Evolutionary conservation across 768 basidiomycete genomes (phyloP).

Genomic region (Collybia mongolica): DNA sequence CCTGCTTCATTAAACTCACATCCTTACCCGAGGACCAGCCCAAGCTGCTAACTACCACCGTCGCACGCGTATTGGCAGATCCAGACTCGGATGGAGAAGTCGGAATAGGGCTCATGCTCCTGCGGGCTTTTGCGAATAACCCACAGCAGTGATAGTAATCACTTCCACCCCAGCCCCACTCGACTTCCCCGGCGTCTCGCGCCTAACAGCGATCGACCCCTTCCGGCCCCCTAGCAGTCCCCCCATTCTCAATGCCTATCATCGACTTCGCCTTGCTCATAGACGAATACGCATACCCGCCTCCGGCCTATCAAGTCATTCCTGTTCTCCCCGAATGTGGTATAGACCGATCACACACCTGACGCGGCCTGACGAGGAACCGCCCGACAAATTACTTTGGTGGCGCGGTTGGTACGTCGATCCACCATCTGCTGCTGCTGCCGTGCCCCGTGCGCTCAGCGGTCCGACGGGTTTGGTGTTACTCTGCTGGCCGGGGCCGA

Average conservation of each 20-base stretch:
- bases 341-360: constrained; percentile 35
- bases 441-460: constrained; percentile 36
- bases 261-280: constrained; percentile 52
- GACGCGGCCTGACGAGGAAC: constrained; percentile 15
- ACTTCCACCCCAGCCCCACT: constrained; percentile 77
- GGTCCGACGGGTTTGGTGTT: constrained; percentile 16
- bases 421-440: constrained; percentile 10
- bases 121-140: constrained; percentile 55
- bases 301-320: constrained; percentile 19
- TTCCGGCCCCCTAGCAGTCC: constrained; percentile 35
- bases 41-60: neutral
- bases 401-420: constrained; percentile 36
- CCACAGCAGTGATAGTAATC: constrained; percentile 69
- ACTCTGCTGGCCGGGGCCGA: constrained; percentile 39
- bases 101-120: constrained; percentile 68
- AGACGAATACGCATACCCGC: constrained; percentile 20
- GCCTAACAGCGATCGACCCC: constrained; percentile 66
- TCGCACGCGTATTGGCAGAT: constrained; percentile 21
- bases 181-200: constrained; percentile 59
- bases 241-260: constrained; percentile 62
- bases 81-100: constrained; percentile 54
- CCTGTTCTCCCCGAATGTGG: constrained; percentile 22
- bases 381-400: constrained; percentile 29
- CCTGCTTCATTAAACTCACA: too few relatives aligned
- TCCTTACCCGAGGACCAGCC: too few relatives aligned